Evolutionary conservation across 305 asterid species (phyloP).

Genomic region (Fraxinus baroniana): DNA sequence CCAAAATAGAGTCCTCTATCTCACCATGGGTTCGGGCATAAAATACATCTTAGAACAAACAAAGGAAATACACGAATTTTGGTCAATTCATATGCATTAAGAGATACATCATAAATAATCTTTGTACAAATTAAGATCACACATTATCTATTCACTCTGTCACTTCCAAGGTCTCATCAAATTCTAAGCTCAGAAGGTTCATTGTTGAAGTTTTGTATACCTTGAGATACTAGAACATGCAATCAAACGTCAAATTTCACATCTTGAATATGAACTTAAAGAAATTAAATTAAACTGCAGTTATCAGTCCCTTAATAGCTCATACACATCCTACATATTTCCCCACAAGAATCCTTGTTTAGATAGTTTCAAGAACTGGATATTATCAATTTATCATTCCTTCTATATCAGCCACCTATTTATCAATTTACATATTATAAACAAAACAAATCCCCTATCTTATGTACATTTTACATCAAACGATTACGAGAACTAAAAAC

Average conservation of each 20-base stretch:
- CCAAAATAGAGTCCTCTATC: not conserved
- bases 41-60: conserved; percentile 3
- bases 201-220: not conserved
- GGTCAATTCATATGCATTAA: conserved; percentile 1
- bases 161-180: not conserved
- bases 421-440: not conserved
- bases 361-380: not conserved
- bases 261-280: not conserved
- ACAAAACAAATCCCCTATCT: conserved; percentile 2
- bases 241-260: conserved; percentile 10
- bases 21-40: not conserved
- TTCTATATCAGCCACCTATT: not conserved
- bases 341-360: not conserved
- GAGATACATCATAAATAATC: not conserved
- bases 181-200: conserved; percentile 7
- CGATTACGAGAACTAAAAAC: not conserved
- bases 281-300: conserved; percentile 9
- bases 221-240: conserved; percentile 8
- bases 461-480: conserved; percentile 1
- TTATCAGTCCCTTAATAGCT: not conserved
- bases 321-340: conserved; percentile 7
- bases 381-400: not conserved
- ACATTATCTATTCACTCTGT: not conserved
- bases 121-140: not conserved
- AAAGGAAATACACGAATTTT: not conserved